A percentile compares a stretch with the other conserved stretches of the same genome.
Evolutionary conservation across 768 basidiomycete species (phyloP).

Genomic region (Dacryopinax spathularia): DNA sequence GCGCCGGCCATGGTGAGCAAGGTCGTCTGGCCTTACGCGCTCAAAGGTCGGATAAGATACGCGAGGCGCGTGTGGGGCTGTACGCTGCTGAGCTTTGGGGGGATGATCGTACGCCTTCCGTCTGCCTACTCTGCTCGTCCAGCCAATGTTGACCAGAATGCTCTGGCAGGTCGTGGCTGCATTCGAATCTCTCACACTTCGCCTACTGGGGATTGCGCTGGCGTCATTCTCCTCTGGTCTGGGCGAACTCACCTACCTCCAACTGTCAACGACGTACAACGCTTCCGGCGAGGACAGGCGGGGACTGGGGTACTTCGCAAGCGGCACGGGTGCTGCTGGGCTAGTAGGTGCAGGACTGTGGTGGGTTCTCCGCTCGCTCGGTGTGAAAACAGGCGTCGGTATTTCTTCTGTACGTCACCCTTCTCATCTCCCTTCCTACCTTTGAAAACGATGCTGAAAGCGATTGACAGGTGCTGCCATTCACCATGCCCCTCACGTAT

Average conservation of each 20-base stretch:
- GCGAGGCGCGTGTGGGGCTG: constrained; percentile 59
- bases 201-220: constrained; percentile 65
- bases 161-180: constrained; percentile 68
- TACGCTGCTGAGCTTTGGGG: constrained; percentile 54
- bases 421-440: background rate
- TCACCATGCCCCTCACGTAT: constrained; percentile 63
- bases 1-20: constrained; percentile 68
- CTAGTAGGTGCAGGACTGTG: constrained; percentile 84
- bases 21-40: constrained; percentile 80
- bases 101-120: constrained; percentile 62
- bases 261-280: constrained; percentile 72
- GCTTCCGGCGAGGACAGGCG: constrained; percentile 57
- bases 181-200: constrained; percentile 47
- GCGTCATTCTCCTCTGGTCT: constrained; percentile 84
- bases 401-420: constrained; percentile 52
- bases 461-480: constrained; percentile 53
- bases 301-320: constrained; percentile 84
- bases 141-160: no score
- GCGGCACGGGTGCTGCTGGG: constrained; percentile 89
- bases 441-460: background rate
- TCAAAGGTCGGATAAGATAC: constrained; percentile 78
- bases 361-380: constrained; percentile 82
- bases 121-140: background rate
- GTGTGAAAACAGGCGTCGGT: constrained; percentile 71
- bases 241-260: constrained; percentile 88